These are phyloP conservation scores for Mortierella alpina DNA, from an alignment of 192 early-diverging fungal species.

Conservation along the genomic window DNA sequence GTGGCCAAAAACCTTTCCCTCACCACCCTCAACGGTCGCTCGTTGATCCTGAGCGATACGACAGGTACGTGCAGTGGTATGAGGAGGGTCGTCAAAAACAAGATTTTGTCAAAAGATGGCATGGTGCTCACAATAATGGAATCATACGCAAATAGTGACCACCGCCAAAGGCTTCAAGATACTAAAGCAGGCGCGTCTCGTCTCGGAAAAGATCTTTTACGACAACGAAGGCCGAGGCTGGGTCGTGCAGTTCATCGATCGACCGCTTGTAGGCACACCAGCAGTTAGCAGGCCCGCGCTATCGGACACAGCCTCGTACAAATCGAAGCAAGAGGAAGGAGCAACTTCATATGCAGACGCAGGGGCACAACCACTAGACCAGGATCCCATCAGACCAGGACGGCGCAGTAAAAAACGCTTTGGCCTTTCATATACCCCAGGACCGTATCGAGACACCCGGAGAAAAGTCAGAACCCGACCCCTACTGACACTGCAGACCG, in stretches of 20 bases:
- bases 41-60: conserved; percentile 43
- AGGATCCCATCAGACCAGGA: background rate
- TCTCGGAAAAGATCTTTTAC: conserved; percentile 49
- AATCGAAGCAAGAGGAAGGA: too few species aligned
- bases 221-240: conserved; percentile 46
- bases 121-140: background rate
- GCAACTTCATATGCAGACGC: too few species aligned
- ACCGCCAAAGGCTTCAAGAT: conserved; percentile 51
- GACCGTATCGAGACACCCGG: conserved; percentile 3
- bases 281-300: too few species aligned
- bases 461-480: conserved; percentile 13
- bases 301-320: too few species aligned
- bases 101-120: too few species aligned
- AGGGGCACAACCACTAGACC: too few species aligned
- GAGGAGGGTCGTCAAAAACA: too few species aligned
- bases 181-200: conserved; percentile 39
- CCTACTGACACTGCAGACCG: conserved; percentile 24
- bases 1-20: conserved; percentile 21
- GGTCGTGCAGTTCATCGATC: conserved; percentile 48
- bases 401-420: conserved; percentile 16
- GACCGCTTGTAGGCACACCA: conserved; percentile 28
- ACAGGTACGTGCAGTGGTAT: conserved; percentile 17
- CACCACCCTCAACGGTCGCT: conserved; percentile 35
- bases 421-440: conserved; percentile 1
- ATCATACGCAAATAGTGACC: conserved; percentile 15